phyloP scores from a whole-genome alignment of 129 eudicot species.

The Flaveria linearis region DNA sequence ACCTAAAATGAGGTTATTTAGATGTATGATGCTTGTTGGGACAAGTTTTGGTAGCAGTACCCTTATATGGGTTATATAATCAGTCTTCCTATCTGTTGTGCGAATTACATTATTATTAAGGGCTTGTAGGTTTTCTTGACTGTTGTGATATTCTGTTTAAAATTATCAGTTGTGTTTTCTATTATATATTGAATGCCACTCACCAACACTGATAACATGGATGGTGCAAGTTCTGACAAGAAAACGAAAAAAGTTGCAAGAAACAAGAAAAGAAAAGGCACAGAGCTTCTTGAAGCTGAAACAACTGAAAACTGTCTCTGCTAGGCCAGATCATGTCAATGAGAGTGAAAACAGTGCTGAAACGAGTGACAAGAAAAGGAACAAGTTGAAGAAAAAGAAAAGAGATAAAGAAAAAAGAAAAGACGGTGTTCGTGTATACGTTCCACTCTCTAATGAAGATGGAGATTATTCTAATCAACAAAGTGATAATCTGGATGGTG shows the following conservation, averaged over 20 bases:
- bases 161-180: no score
- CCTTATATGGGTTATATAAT: no score
- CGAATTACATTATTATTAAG: no score
- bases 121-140: no score
- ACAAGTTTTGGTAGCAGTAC: no score
- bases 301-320: not conserved
- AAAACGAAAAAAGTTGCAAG: constrained; percentile 35
- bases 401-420: constrained; percentile 33
- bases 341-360: constrained; percentile 23
- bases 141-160: no score
- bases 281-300: constrained; percentile 28
- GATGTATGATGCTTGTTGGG: no score
- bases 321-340: constrained; percentile 17
- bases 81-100: no score
- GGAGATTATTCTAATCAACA: constrained; percentile 32
- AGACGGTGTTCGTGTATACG: constrained; percentile 16
- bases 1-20: no score
- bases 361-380: constrained; percentile 29
- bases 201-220: constrained; percentile 17
- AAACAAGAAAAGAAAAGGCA: constrained; percentile 33
- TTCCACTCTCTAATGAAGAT: constrained; percentile 18
- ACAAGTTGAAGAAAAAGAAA: constrained; percentile 41
- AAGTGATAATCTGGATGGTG: constrained; percentile 26
- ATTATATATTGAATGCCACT: no score
- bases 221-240: constrained; percentile 27